Evolutionary conservation across 805 yeast species (phyloP).

Genomic region (Yamadazyma kitorensis): DNA sequence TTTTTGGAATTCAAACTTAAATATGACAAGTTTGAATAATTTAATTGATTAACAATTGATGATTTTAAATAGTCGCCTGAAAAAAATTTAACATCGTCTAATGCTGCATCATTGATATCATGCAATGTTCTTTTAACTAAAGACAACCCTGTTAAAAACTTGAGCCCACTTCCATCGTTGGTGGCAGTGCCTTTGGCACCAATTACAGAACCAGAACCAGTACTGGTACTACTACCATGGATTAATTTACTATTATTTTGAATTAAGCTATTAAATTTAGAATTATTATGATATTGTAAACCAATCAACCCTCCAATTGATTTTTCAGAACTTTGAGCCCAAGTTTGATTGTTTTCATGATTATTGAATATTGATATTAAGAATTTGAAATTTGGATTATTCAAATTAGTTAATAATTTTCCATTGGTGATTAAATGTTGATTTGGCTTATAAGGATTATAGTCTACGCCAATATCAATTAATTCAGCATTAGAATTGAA

Average conservation of each 20-base stretch:
- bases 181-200: too few relatives aligned
- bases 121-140: conserved; percentile 55
- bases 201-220: too few relatives aligned
- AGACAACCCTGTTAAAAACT: conserved; percentile 51
- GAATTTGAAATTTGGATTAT: conserved; percentile 43
- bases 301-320: conserved; percentile 53
- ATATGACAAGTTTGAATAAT: conserved; percentile 20
- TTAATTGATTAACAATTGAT: conserved; percentile 25
- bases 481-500: conserved; percentile 50
- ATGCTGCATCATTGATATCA: conserved; percentile 50
- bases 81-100: conserved; percentile 37
- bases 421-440: conserved; percentile 46
- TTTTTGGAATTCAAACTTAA: conserved; percentile 23
- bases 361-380: conserved; percentile 24
- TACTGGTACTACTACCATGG: too few relatives aligned
- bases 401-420: conserved; percentile 43
- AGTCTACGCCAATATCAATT: conserved; percentile 47
- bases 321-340: conserved; percentile 57
- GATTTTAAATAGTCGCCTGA: conserved; percentile 36
- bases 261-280: background rate
- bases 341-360: conserved; percentile 33
- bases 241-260: too few relatives aligned
- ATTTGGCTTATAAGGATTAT: conserved; percentile 52
- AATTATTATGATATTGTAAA: conserved; percentile 30
- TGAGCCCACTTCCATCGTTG: too few relatives aligned